Percentiles rank a stretch among this genome's conserved stretches.
These are phyloP conservation scores for Candida qinlingensis DNA, from an alignment of 805 yeast species.

Conservation along the genomic window DNA sequence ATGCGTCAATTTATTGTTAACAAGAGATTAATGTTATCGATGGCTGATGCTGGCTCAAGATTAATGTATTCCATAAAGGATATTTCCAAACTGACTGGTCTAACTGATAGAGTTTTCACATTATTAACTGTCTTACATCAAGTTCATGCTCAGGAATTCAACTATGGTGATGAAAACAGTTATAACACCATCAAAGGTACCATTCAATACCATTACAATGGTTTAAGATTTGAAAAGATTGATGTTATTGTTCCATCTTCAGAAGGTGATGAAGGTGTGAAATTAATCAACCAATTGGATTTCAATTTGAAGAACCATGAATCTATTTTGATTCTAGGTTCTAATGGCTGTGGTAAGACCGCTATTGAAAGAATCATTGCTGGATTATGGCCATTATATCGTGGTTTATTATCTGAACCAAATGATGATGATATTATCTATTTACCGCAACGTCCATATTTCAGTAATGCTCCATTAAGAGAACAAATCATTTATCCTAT, in stretches of 20 bases:
- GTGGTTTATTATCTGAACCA: constrained; percentile 80
- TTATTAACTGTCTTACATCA: constrained; percentile 74
- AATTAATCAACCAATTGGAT: constrained; percentile 54
- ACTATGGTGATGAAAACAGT: constrained; percentile 33
- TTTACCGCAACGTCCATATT: constrained; percentile 84
- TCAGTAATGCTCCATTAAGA: constrained; percentile 75
- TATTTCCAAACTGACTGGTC: constrained; percentile 84
- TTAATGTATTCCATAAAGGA: constrained; percentile 93
- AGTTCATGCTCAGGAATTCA: constrained; percentile 56
- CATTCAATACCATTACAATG: constrained; percentile 67
- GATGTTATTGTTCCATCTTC: constrained; percentile 75
- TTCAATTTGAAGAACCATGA: constrained; percentile 48
- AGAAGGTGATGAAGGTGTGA: constrained; percentile 55
- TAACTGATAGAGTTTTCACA: constrained; percentile 79
- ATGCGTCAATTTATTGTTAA: constrained; percentile 89
- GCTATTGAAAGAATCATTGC: constrained; percentile 79
- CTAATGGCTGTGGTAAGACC: constrained; percentile 89
- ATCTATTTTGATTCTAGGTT: constrained; percentile 74
- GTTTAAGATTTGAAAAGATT: constrained; percentile 77
- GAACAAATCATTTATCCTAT: constrained; percentile 90
- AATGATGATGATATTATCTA: constrained; percentile 62
- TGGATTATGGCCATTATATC: constrained; percentile 87
- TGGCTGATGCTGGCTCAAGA: constrained; percentile 94
- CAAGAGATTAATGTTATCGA: constrained; percentile 81
- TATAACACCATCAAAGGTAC: constrained; percentile 69